Percentiles rank a stretch among this genome's conserved stretches.
phyloP scores from a whole-genome alignment of 441 rosid genomes.

The Gossypium trilobum region DNA sequence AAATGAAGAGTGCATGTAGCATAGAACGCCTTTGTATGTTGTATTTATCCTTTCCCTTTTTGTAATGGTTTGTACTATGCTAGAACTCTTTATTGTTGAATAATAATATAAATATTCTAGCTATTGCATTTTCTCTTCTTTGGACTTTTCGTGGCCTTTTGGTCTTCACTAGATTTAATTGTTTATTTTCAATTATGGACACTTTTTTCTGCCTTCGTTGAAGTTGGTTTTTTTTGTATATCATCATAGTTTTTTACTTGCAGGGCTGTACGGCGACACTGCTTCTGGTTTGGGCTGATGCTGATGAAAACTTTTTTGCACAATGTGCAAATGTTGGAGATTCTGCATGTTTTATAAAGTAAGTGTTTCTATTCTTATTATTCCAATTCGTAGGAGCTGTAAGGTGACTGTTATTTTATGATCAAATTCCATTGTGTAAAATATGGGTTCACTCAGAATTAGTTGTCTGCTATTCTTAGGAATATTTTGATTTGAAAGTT shows the following conservation, averaged over 20 bases:
- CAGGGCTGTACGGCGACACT: slow-evolving; percentile 96
- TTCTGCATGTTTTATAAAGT: slow-evolving; percentile 79
- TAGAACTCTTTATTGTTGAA: background rate
- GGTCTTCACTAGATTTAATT: background rate
- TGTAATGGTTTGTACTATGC: background rate
- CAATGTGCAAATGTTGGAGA: slow-evolving; percentile 97
- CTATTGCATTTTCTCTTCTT: background rate
- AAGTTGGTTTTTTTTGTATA: background rate
- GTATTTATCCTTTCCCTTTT: background rate
- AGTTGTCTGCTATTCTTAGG: background rate
- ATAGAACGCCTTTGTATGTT: background rate
- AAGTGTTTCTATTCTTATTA: slow-evolving; percentile 30
- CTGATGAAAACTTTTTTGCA: slow-evolving; percentile 45
- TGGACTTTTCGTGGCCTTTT: background rate
- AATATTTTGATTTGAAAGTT: background rate
- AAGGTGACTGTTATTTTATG: background rate
- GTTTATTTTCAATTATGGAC: background rate
- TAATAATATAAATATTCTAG: background rate
- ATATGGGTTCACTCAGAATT: background rate
- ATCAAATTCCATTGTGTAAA: background rate
- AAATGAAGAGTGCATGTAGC: background rate
- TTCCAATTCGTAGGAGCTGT: background rate
- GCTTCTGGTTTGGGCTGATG: slow-evolving; percentile 75
- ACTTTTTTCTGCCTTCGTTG: background rate
- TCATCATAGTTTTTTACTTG: slow-evolving; percentile 14